phyloP scores from a whole-genome alignment of 192 early-diverging fungal species.

The Rhizoclosmatium globosum region DNA sequence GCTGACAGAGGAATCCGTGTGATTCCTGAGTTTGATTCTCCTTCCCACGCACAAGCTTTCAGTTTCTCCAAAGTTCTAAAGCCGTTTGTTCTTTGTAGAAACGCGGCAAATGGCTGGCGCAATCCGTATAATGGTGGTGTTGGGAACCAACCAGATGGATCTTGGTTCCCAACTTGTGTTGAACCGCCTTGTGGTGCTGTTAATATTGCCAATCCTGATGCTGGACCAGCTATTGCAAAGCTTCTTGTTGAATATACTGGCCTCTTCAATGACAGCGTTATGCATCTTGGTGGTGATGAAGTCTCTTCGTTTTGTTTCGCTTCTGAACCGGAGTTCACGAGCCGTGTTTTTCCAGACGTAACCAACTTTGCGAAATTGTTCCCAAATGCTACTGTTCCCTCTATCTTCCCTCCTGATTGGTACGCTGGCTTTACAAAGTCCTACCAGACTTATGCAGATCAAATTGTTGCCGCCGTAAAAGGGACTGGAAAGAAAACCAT shows the following conservation, averaged over 20 bases:
- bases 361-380: not conserved
- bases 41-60: conserved; percentile 1
- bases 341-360: not conserved
- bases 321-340: not conserved
- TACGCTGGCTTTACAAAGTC: not conserved
- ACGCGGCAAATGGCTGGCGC: not conserved
- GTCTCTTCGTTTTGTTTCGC: conserved; percentile 30
- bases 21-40: conserved; percentile 84
- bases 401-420: not conserved
- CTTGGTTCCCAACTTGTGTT: conserved; percentile 9
- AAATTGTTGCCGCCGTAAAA: not conserved
- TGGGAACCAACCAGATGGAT: not conserved
- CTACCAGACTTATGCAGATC: not conserved
- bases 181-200: conserved; percentile 87
- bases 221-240: conserved; percentile 65
- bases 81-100: not conserved
- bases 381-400: not conserved
- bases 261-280: conserved; percentile 72
- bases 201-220: conserved; percentile 58
- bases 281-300: conserved; percentile 72
- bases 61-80: not conserved
- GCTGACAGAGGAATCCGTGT: conserved; percentile 79
- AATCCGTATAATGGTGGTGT: not conserved
- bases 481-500: not conserved
- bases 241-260: conserved; percentile 72